A percentile compares a stretch with the other conserved stretches of the same genome.
Conservation (phyloP, 441 rosid genomes). For the Melastoma candidum region DNA sequence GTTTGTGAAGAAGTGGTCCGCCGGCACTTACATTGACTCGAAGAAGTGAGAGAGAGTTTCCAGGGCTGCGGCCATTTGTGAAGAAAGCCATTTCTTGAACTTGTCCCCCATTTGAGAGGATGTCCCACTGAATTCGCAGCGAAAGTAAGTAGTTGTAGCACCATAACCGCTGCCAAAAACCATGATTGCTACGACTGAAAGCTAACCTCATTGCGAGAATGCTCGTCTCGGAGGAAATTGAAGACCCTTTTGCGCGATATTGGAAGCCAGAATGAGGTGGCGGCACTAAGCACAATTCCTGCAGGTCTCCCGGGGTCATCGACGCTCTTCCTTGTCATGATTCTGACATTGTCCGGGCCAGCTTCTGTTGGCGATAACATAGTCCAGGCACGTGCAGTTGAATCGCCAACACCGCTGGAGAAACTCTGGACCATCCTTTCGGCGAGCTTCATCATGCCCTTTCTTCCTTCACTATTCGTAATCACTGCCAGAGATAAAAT, state of each 20-base stretch:
- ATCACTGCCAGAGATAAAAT: slow-evolving; percentile 26
- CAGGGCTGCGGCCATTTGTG: slow-evolving; percentile 63
- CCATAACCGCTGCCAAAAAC: too few relatives aligned
- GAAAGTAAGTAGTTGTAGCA: too few relatives aligned
- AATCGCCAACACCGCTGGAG: slow-evolving; percentile 58
- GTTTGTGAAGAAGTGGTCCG: too few relatives aligned
- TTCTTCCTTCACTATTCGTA: slow-evolving; percentile 56
- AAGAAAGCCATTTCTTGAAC: slow-evolving; percentile 74
- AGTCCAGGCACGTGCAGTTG: slow-evolving; percentile 61
- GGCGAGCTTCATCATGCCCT: slow-evolving; percentile 11
- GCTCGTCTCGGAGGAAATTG: slow-evolving; percentile 76
- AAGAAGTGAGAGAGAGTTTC: slow-evolving; percentile 75
- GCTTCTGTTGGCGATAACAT: slow-evolving; percentile 34
- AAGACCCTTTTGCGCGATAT: slow-evolving; percentile 52
- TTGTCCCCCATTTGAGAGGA: slow-evolving; percentile 17
- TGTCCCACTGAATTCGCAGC: slow-evolving; percentile 52
- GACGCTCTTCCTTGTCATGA: slow-evolving; percentile 68
- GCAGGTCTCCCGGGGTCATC: slow-evolving; percentile 85
- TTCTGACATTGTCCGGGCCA: slow-evolving; percentile 60
- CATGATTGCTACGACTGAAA: background rate
- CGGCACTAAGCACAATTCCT: slow-evolving; percentile 13
- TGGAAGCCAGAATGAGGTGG: slow-evolving; percentile 92
- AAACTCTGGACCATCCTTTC: slow-evolving; percentile 76
- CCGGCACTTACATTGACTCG: slow-evolving; percentile 51
- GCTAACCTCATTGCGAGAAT: slow-evolving; percentile 48